Evolutionary conservation across 1,139 yeast genomes (phyloP), one percentile per base, ranked within the genome.

Genomic region (Suhomyces anneliseae): DNA sequence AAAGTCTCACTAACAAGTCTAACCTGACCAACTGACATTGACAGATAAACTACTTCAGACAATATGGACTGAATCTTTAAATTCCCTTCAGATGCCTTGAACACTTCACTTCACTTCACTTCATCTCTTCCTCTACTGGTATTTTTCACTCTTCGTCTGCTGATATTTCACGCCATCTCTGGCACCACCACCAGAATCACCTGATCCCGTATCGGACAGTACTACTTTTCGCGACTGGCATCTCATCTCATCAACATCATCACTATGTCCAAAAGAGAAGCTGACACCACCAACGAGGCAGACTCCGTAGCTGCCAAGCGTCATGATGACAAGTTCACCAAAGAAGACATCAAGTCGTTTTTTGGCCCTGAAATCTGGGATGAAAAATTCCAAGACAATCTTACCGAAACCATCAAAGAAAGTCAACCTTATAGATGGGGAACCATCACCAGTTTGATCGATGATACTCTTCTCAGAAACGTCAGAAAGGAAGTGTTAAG

Each of bases 361-460:
- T 83, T 86, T 61, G 83, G 81, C 50, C 58, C 67, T 4, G 77
- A 82, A 53, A 69, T 87, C 15, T 85, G 88, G 77, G 68, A 73
- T 29, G 57, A 61, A 1, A 54, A 66, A 2, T 79, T 74, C 56
- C 81, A 77, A 58, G 55, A 64, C 5, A 54, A 60, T 1, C 60
- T 86, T 46, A 68, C 70, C 46, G 45, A 65, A 1, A 65, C 69
- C 34, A 74, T 86, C 37, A 58, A 68, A 1, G 64, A 71, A 4
- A 82, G 95, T 7, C 74, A 79, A 53, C 99, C 99, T 0, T 93
- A 87, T 64, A 78, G 82, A 61, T 93, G 97, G 90, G 97, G 98
- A 2, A 83, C 90, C 15, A 86, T 95, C 44, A 76, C 73, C 31
- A 78, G 83, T 34, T 70, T 93, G 44, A 77, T 95, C 46, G 81